Base-by-base conservation (phyloP, 345 rosid species). In the Eutrema japonicum region DNA sequence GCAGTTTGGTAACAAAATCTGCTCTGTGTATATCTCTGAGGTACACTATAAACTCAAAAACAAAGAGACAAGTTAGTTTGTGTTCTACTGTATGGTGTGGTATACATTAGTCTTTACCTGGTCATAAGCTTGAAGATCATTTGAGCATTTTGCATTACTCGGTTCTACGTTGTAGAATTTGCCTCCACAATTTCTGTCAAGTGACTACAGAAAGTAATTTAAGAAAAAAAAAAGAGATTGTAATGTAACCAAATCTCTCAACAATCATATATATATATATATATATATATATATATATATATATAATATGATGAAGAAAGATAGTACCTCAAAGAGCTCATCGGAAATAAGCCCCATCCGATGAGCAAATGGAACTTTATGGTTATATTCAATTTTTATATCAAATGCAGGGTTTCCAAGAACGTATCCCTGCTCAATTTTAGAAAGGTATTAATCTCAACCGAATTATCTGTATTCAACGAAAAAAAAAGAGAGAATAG, bases 261-360 rank as follows among this genome's bases (percentile, higher is more conserved):
- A 56, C 10, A 64, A 10, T 36, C 32, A 22, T 22, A 22, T 1
- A 22, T 22, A 22, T 0, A 22, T 22, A 22, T 22, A 22, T 22
- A 22, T 22, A 22, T 22, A 22, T 22, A 22, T 22, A 22, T 22
- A 22, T 22, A 22, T 22, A 22, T 22, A 22, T 22, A 22, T 22
- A 22, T 22, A 22, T 22, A 22, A 22, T 22, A 22, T 18, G 48
- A 43, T 8, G 40, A 73, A 65, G 26, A 36, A 18, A 50, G 26
- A 6, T 3, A 27, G 8, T 73, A 68, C 78, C 74, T 51, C 8
- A 51, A 41, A 46, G 69, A 68, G 78, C 46, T 75, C 78, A 61
- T 75, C 74, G 8, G 78, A 68, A 50, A 68, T 68, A 43, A 75
- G 78, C 68, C 73, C 78, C 78, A 75, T 68, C 38, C 73, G 49